These are phyloP conservation scores for Diaporthe ampelina DNA, from an alignment of 2,329 filamentous ascomycete genomes.

Conservation along the genomic window DNA sequence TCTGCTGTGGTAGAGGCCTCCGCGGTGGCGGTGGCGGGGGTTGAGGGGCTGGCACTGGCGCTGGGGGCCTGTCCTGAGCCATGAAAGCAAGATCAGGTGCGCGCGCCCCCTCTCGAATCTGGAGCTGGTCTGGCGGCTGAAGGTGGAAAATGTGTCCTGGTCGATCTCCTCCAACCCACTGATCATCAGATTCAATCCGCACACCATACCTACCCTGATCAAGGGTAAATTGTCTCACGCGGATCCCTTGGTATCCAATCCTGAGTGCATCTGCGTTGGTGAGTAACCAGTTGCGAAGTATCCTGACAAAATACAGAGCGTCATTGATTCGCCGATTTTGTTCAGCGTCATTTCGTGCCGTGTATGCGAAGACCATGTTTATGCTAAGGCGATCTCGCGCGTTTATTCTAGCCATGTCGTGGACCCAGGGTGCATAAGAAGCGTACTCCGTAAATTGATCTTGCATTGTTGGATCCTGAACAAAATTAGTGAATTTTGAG, in stretches of 20 bases:
- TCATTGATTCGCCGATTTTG: not conserved
- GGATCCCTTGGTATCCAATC: not conserved
- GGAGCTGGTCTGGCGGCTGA: not conserved
- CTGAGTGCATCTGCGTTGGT: not conserved
- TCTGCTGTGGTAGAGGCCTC: not conserved
- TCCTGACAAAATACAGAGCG: not conserved
- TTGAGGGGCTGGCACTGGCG: not conserved
- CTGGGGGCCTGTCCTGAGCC: not conserved
- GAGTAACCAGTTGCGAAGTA: not conserved
- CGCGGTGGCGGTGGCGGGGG: not conserved
- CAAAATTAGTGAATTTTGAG: not conserved
- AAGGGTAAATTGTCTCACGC: not conserved
- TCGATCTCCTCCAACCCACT: not conserved
- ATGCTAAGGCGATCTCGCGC: not conserved
- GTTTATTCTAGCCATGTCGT: not conserved
- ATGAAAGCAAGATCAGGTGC: not conserved
- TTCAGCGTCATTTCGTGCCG: not conserved
- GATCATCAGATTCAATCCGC: not conserved
- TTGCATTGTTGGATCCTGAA: not conserved
- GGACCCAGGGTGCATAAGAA: not conserved
- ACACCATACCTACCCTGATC: too few species aligned
- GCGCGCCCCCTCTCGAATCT: not conserved
- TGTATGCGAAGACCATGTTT: not conserved
- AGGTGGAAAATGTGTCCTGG: not conserved
- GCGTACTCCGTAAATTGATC: too few species aligned